Conservation (phyloP, 305 asterid genomes). For the Nicotiana rustica region DNA sequence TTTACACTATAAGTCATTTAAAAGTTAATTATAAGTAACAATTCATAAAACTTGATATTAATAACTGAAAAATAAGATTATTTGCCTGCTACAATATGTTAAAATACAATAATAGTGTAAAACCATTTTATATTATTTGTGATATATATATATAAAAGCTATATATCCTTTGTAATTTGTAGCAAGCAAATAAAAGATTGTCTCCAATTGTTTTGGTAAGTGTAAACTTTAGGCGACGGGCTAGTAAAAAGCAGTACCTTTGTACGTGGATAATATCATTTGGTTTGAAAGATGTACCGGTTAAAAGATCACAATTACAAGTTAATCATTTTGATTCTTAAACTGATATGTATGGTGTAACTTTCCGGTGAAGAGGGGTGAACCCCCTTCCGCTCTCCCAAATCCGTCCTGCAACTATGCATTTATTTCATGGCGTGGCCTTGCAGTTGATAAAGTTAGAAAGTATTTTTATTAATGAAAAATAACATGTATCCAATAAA, state of each 20-base stretch:
- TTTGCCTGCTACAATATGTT: neutral
- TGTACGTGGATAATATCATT: neutral
- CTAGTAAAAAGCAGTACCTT: neutral
- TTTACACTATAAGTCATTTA: too few species aligned
- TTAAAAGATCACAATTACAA: neutral
- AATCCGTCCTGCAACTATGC: too few species aligned
- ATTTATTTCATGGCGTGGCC: too few species aligned
- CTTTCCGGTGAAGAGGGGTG: too few species aligned
- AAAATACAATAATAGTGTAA: neutral
- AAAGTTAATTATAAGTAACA: too few species aligned
- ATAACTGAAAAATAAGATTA: neutral
- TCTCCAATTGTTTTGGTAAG: constrained; percentile 27
- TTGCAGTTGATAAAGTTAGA: too few species aligned
- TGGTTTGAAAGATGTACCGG: neutral
- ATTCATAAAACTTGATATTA: neutral
- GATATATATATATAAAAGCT: neutral
- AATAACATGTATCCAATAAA: too few species aligned
- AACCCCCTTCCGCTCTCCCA: too few species aligned
- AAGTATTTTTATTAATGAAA: too few species aligned
- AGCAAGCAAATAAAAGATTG: constrained; percentile 29
- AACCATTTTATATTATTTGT: too few species aligned
- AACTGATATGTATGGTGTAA: neutral
- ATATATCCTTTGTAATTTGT: constrained; percentile 7
- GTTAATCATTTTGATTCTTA: neutral
- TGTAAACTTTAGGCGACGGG: neutral